Evolutionary conservation across 805 yeast species (phyloP), one percentile per base, ranked within the genome.

Genomic region (Zygosaccharomyces bisporus): DNA sequence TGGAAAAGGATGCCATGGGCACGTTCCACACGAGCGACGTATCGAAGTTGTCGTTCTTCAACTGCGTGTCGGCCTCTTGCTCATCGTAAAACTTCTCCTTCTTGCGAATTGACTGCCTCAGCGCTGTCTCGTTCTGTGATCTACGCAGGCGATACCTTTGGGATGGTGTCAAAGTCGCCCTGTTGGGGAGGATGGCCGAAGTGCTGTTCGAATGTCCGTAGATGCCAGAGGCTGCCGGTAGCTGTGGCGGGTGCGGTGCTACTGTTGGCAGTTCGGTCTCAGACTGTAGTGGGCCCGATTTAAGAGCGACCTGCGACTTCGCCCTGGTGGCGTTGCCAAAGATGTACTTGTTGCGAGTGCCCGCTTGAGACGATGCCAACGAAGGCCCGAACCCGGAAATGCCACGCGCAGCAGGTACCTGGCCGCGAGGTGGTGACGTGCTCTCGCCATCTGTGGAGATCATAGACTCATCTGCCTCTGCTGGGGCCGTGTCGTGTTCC

Each of bases 21-120:
- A 77, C 78, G 49, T 77, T 76, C 70, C 75, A 77, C 44, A 76
- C 72, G 12, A 69, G 41, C 0, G 71, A 63, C 44, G 70, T 72
- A 32, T 67, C 72, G 19, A 69, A 63, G 21, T 71, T 72, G 41
- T 67, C 41, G 16, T 59, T 60, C 18, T 53, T 50, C 6, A 55
- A 39, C 17, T 56, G 55, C 4, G 44, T 23, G 21, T 34, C 49
- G 14, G 48, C 51, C 34, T 57, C 64, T 21, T 57, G 61, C 19
- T 68, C 68, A 14, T 71, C 74, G 52, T 65, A 71, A 45, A 54
- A 65, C 46, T 66, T 59, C 43, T 71, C 75, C 36, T 64, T 64
- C 41, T 60, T 61, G 34, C 60, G 61, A 9, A 66, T 54, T 6
- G 67, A 51, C 12, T 60, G 50, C 35, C 69, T 60, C 41, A 66